A percentile compares a stretch with the other conserved stretches of the same genome.
phyloP scores from a whole-genome alignment of 208 protist genomes.

The Spongospora subterranea region DNA sequence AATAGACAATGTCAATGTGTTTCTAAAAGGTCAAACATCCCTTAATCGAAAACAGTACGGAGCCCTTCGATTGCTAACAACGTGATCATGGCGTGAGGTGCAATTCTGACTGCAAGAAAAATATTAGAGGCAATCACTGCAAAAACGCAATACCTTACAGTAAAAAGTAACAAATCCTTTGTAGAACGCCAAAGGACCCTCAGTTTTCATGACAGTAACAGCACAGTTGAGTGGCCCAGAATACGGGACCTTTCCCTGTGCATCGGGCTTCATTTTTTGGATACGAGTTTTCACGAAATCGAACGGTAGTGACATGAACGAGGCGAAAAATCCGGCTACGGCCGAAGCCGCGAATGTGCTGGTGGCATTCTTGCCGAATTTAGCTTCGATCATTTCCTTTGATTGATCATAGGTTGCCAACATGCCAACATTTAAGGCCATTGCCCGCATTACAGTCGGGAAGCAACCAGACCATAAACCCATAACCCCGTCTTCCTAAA shows the following conservation, averaged over 20 bases:
- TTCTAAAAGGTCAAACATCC: background rate
- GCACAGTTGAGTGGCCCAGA: slow-evolving; percentile 57
- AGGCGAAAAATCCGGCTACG: slow-evolving; percentile 57
- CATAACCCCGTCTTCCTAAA: slow-evolving; percentile 49
- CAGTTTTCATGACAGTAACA: slow-evolving; percentile 13
- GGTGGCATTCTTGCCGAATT: background rate
- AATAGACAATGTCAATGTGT: background rate
- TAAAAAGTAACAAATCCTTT: slow-evolving; percentile 59
- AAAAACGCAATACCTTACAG: background rate
- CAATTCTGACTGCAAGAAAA: background rate
- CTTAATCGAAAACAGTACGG: background rate
- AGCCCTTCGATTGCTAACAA: slow-evolving; percentile 24
- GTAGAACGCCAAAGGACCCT: slow-evolving; percentile 62
- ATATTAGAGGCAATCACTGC: background rate
- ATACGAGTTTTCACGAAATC: slow-evolving; percentile 64
- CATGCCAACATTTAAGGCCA: slow-evolving; percentile 59
- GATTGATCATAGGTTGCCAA: slow-evolving; percentile 53
- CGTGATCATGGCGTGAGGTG: slow-evolving; percentile 49
- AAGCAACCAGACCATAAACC: slow-evolving; percentile 13
- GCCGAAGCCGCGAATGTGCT: background rate
- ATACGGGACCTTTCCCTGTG: slow-evolving; percentile 59
- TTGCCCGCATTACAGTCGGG: slow-evolving; percentile 49
- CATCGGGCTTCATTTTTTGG: slow-evolving; percentile 64
- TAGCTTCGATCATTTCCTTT: slow-evolving; percentile 52
- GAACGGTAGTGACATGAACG: slow-evolving; percentile 62